Evolutionary conservation across 176 grass and related monocot species (phyloP).

Genomic region (Oryza brachyantha): DNA sequence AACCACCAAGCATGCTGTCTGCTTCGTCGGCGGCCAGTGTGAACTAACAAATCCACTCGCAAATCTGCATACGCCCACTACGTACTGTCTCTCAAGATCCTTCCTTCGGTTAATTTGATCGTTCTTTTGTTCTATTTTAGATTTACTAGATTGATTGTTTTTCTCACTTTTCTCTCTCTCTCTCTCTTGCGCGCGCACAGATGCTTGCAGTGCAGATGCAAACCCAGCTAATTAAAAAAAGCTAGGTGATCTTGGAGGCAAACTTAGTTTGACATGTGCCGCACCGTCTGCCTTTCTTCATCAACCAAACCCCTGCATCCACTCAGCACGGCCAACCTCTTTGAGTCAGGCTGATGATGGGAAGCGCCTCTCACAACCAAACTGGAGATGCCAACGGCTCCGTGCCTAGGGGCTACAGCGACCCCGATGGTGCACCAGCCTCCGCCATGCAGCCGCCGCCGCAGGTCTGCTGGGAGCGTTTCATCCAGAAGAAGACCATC

Average conservation of each 20-base stretch:
- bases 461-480: slow-evolving; percentile 59
- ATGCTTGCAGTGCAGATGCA: neutral
- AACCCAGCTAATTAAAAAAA: neutral
- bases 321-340: slow-evolving; percentile 34
- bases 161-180: neutral
- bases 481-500: slow-evolving; percentile 61
- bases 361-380: slow-evolving; percentile 22
- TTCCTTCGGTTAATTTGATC: too few relatives aligned
- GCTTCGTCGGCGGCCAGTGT: neutral
- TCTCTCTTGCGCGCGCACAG: too few relatives aligned
- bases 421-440: slow-evolving; percentile 10
- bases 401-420: neutral
- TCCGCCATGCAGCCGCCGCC: slow-evolving; percentile 1
- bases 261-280: slow-evolving; percentile 39
- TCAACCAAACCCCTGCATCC: slow-evolving; percentile 4
- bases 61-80: neutral
- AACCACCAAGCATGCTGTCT: neutral
- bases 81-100: neutral
- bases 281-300: neutral
- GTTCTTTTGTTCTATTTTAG: too few relatives aligned
- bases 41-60: neutral
- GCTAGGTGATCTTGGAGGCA: slow-evolving; percentile 25
- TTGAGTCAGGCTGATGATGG: slow-evolving; percentile 68
- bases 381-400: neutral
- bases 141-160: too few relatives aligned